Conservation (phyloP, 2,329 filamentous ascomycete species). For the Harringtonia lauricola region DNA sequence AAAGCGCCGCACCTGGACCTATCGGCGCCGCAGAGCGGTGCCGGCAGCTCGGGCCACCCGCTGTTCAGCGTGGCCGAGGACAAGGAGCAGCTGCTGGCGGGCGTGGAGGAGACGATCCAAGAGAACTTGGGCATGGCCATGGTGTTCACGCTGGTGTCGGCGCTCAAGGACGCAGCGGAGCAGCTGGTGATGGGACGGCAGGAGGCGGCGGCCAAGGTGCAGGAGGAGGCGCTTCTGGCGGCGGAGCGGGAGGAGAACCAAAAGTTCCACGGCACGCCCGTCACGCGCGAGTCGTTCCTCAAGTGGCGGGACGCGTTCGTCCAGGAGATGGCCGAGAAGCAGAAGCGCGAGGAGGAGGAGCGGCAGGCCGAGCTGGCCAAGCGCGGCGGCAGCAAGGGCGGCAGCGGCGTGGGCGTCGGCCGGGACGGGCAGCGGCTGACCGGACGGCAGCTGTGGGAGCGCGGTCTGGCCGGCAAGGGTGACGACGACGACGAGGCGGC, state of each 20-base stretch:
- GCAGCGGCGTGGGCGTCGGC: not conserved
- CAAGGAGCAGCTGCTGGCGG: conserved; percentile 60
- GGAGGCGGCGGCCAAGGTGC: conserved; percentile 46
- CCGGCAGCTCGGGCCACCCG: conserved; percentile 50
- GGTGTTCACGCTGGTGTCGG: conserved; percentile 83
- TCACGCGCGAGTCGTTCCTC: conserved; percentile 77
- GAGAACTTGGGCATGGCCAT: conserved; percentile 97
- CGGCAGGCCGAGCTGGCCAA: conserved; percentile 74
- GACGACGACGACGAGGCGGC: conserved; percentile 48
- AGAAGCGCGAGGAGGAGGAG: conserved; percentile 59
- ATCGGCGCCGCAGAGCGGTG: conserved; percentile 56
- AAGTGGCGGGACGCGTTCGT: conserved; percentile 72
- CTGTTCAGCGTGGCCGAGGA: conserved; percentile 74
- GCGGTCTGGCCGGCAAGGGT: conserved; percentile 54
- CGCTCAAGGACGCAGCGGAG: conserved; percentile 86
- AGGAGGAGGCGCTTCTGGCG: conserved; percentile 42
- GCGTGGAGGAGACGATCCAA: conserved; percentile 64
- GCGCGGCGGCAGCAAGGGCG: conserved; percentile 10
- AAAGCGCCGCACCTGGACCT: conserved; percentile 75
- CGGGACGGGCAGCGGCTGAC: conserved; percentile 63
- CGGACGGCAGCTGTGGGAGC: conserved; percentile 69
- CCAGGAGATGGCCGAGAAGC: conserved; percentile 68
- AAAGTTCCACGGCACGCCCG: conserved; percentile 86
- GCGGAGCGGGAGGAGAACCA: conserved; percentile 87
- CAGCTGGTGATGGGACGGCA: conserved; percentile 65